Evolutionary conservation across 106 monocot genomes (phyloP).

Genomic region (Dendrobium nobile): DNA sequence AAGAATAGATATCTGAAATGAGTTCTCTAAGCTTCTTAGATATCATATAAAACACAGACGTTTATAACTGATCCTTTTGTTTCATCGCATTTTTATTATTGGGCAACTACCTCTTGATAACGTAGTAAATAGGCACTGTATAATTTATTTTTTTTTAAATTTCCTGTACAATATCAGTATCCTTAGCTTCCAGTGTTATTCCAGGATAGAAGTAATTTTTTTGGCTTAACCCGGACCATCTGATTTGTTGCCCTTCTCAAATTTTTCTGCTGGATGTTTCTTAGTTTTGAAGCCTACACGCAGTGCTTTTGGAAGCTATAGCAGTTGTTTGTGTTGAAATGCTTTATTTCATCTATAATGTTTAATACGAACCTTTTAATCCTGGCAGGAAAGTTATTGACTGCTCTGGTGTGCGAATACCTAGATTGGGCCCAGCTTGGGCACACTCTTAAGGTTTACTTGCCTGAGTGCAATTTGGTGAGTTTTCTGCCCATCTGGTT

Average conservation of each 20-base stretch:
- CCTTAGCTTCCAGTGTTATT: neutral
- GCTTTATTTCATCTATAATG: neutral
- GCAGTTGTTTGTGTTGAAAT: neutral
- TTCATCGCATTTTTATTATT: neutral
- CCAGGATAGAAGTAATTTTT: neutral
- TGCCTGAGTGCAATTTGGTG: slow-evolving; percentile 98
- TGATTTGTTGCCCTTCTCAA: neutral
- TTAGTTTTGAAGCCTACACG: neutral
- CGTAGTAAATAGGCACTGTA: neutral
- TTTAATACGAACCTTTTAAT: neutral
- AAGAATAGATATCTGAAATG: too few species aligned
- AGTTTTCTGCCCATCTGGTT: slow-evolving; percentile 9
- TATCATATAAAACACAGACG: too few species aligned
- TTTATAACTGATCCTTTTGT: neutral
- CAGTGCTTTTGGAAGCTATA: neutral
- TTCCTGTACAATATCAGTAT: too few species aligned
- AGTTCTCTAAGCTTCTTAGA: too few species aligned
- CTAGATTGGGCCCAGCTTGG: slow-evolving; percentile 90
- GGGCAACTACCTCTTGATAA: neutral
- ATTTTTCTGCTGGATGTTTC: neutral
- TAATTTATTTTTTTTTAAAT: neutral
- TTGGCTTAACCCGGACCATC: neutral
- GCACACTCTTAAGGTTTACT: slow-evolving; percentile 89
- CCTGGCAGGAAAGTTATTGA: slow-evolving; percentile 73
- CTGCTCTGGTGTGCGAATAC: slow-evolving; percentile 81